Conservation (phyloP, 1,284 basidiomycete genomes). For the Pisolithus thermaeus region DNA sequence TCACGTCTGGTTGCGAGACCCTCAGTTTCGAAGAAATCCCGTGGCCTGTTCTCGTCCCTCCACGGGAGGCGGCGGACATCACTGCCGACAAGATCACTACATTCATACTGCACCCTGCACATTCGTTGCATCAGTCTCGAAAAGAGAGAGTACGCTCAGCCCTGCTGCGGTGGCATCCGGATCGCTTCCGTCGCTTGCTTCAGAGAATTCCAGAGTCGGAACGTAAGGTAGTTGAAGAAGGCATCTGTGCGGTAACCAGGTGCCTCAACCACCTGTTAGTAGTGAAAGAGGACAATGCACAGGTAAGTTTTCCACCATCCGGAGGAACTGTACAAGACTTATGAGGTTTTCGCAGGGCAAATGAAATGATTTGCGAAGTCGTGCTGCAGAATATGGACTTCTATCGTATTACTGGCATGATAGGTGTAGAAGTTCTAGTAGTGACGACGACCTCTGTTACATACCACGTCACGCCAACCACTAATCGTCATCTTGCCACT, state of each 20-base stretch:
- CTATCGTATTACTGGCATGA: no score
- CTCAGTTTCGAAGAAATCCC: conserved; percentile 58
- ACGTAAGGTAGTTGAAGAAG: conserved; percentile 52
- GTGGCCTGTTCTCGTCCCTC: conserved; percentile 54
- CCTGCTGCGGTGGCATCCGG: conserved; percentile 72
- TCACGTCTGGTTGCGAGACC: conserved; percentile 36
- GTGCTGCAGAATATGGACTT: neutral
- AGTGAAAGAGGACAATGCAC: conserved; percentile 35
- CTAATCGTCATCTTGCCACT: no score
- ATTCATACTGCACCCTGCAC: conserved; percentile 57
- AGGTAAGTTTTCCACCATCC: conserved; percentile 15
- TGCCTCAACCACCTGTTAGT: conserved; percentile 61
- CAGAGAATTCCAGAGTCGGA: conserved; percentile 51
- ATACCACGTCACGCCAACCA: neutral
- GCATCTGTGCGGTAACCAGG: conserved; percentile 62
- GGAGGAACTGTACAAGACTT: no score
- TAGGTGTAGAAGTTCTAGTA: no score
- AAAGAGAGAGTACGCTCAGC: conserved; percentile 62
- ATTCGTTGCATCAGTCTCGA: conserved; percentile 50
- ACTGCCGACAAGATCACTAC: conserved; percentile 40
- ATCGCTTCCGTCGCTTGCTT: conserved; percentile 57
- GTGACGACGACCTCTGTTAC: no score
- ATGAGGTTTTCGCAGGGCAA: neutral
- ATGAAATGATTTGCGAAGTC: neutral
- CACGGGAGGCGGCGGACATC: conserved; percentile 44